Evolutionary conservation across 306 rosid genomes (phyloP).

Genomic region (Dryas alaskensis): DNA sequence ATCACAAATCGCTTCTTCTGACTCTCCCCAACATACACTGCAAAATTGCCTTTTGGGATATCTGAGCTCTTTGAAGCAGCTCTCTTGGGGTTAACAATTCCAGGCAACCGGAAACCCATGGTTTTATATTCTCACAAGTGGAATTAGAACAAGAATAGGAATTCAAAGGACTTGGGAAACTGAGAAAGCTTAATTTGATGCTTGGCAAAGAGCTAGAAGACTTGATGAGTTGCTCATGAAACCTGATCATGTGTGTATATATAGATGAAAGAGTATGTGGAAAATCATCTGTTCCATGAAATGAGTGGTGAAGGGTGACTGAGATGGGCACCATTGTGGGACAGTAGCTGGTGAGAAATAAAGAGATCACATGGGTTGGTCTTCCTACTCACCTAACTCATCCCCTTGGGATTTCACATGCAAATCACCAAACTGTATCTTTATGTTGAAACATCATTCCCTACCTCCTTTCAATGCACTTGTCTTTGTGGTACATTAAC

Average conservation of each 20-base stretch:
- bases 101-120: conserved; percentile 21
- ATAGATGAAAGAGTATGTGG: not conserved
- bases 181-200: not conserved
- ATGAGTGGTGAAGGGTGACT: not conserved
- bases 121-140: not conserved
- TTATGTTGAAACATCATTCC: not conserved
- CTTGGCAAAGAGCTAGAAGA: not conserved
- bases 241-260: not conserved
- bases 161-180: not conserved
- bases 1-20: conserved; percentile 25
- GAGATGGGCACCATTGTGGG: not conserved
- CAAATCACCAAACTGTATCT: not conserved
- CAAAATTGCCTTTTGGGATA: conserved; percentile 35
- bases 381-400: not conserved
- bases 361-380: conserved; percentile 6
- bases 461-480: not conserved
- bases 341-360: not conserved
- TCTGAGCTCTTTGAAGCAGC: not conserved
- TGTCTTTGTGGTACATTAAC: too few relatives aligned
- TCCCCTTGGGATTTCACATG: not conserved
- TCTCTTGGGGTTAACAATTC: conserved; percentile 12
- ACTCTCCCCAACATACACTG: conserved; percentile 50
- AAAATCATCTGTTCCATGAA: not conserved
- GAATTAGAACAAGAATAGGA: not conserved
- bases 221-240: not conserved